Evolutionary conservation across 169 alveolate species (phyloP).

Genomic region (Plasmodium fragile): DNA sequence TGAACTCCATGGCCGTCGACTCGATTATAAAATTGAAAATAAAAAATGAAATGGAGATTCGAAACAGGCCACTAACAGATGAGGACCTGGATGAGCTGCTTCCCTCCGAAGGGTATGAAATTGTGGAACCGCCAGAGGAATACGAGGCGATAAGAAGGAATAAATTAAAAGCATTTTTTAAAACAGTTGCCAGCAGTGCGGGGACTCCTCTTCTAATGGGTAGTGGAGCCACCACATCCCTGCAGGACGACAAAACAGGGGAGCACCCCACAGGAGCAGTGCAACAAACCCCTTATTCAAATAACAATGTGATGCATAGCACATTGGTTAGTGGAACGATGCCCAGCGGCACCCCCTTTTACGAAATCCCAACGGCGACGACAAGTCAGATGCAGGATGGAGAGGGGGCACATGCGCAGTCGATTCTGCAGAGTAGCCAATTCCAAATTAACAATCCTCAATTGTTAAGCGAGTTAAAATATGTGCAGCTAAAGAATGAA

Average conservation of each 20-base stretch:
- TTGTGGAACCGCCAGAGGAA: slow-evolving; percentile 92
- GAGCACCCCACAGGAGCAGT: slow-evolving; percentile 2
- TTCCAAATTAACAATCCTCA: slow-evolving; percentile 67
- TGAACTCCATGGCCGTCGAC: background rate
- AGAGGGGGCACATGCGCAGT: slow-evolving; percentile 48
- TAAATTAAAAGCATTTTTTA: slow-evolving; percentile 73
- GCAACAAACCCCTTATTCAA: background rate
- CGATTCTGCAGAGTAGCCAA: slow-evolving; percentile 59
- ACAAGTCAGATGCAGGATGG: background rate
- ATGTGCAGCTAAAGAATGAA: slow-evolving; percentile 93
- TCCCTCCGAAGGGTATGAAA: slow-evolving; percentile 94
- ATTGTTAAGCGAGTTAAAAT: slow-evolving; percentile 78
- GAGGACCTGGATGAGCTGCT: slow-evolving; percentile 95
- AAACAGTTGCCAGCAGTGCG: slow-evolving; percentile 36
- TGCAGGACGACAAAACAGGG: background rate
- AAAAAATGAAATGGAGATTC: slow-evolving; percentile 77
- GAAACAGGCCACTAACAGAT: slow-evolving; percentile 93
- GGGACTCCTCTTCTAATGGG: slow-evolving; percentile 18
- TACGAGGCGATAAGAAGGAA: slow-evolving; percentile 84
- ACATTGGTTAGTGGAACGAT: slow-evolving; percentile 49
- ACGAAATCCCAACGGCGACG: slow-evolving; percentile 8
- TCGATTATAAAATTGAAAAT: slow-evolving; percentile 28
- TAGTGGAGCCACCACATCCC: slow-evolving; percentile 20
- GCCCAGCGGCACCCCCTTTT: slow-evolving; percentile 44
- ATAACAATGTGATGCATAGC: slow-evolving; percentile 8